Conservation (phyloP, 768 basidiomycete genomes). For the Saitozyma sp. region DNA sequence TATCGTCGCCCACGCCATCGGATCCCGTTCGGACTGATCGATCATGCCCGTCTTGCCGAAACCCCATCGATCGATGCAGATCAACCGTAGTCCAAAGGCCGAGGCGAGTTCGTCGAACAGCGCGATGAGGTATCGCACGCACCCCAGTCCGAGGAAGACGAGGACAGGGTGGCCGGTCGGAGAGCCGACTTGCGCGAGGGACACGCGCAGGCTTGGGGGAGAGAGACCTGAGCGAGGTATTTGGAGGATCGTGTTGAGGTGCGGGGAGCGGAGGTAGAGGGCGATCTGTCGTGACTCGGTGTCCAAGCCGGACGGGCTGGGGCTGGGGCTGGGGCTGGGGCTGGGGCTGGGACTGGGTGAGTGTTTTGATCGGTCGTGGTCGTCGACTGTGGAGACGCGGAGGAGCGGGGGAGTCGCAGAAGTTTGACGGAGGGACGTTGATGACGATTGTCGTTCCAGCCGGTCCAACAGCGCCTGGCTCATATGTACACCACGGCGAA, state of each 20-base stretch:
- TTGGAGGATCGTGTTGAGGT: slow-evolving; percentile 76
- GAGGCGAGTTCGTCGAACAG: slow-evolving; percentile 95
- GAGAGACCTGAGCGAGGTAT: slow-evolving; percentile 79
- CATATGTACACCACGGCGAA: too few species aligned
- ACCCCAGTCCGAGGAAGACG: slow-evolving; percentile 89
- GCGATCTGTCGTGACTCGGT: slow-evolving; percentile 59
- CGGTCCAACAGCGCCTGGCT: too few species aligned
- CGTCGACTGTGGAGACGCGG: too few species aligned
- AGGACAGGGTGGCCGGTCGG: slow-evolving; percentile 83
- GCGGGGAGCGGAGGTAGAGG: slow-evolving; percentile 79
- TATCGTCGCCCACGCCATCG: slow-evolving; percentile 84
- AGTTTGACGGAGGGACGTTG: too few species aligned
- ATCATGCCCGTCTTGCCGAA: slow-evolving; percentile 77
- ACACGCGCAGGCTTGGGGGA: slow-evolving; percentile 67
- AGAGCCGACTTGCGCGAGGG: slow-evolving; percentile 88
- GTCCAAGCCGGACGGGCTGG: too few species aligned
- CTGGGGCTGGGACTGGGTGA: too few species aligned
- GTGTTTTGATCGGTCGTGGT: too few species aligned
- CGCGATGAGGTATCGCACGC: slow-evolving; percentile 91
- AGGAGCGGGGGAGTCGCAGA: too few species aligned
- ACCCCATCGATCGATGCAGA: slow-evolving; percentile 95
- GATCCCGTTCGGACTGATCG: slow-evolving; percentile 65
- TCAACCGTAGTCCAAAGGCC: slow-evolving; percentile 77
- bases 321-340: too few species aligned
- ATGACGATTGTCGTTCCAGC: too few species aligned